Conservation (phyloP, 1,284 basidiomycete genomes). For the Ceratobasidium theobromae region DNA sequence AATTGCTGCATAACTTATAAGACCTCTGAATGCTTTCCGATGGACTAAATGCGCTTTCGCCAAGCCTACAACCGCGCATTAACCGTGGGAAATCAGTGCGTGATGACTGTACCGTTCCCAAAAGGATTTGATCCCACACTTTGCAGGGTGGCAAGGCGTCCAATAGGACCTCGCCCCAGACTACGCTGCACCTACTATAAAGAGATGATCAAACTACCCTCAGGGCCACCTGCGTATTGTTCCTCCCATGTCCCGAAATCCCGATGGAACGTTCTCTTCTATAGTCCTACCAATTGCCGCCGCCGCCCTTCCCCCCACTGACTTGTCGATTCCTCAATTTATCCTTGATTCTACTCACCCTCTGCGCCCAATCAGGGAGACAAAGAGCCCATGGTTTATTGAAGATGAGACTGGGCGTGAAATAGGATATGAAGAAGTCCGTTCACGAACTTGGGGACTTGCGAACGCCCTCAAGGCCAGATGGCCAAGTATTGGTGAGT, state of each 20-base stretch:
- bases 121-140: no score
- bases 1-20: no score
- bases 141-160: no score
- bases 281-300: not conserved
- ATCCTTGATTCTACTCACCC: slow-evolving; percentile 60
- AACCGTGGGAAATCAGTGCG: no score
- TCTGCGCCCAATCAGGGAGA: slow-evolving; percentile 48
- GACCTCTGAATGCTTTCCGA: no score
- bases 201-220: no score
- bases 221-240: not conserved
- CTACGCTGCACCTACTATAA: no score
- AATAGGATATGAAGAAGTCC: slow-evolving; percentile 44
- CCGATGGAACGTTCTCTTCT: slow-evolving; percentile 26
- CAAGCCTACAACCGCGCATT: no score
- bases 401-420: slow-evolving; percentile 59
- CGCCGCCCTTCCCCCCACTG: slow-evolving; percentile 58
- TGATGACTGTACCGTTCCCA: no score
- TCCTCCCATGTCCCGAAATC: slow-evolving; percentile 20
- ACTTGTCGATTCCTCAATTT: slow-evolving; percentile 74
- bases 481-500: slow-evolving; percentile 50
- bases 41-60: no score
- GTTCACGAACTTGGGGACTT: slow-evolving; percentile 56
- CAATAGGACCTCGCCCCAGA: no score
- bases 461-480: slow-evolving; percentile 61
- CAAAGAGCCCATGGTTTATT: slow-evolving; percentile 57